phyloP scores from a whole-genome alignment of 176 grass and related monocot species.

The Oryza glumipatula region DNA sequence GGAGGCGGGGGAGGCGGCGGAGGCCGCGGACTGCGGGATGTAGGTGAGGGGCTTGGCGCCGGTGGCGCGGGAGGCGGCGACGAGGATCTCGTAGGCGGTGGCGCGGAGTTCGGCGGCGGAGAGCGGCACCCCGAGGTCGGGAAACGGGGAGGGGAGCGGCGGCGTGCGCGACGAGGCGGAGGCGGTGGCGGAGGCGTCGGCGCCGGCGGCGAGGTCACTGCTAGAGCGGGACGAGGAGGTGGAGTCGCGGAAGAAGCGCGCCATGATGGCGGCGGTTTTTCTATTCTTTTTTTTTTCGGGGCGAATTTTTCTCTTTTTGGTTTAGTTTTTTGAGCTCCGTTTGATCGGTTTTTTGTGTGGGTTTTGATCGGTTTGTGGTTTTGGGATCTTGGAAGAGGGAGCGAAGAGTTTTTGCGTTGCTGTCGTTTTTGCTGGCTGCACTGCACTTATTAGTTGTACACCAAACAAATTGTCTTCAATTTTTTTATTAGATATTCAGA shows the following conservation, averaged over 20 bases:
- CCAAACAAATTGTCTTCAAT: not conserved
- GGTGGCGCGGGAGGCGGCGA: conserved; percentile 71
- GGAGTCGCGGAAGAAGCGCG: conserved; percentile 37
- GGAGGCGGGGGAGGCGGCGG: conserved; percentile 29
- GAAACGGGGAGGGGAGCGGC: conserved; percentile 59
- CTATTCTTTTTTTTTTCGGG: too few species aligned
- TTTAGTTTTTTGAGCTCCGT: not conserved
- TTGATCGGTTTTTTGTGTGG: not conserved
- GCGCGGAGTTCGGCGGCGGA: conserved; percentile 65
- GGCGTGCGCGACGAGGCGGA: not conserved
- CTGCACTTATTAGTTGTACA: not conserved
- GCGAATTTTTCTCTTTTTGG: not conserved
- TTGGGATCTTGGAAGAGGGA: not conserved
- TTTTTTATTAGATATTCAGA: not conserved
- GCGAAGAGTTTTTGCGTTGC: not conserved
- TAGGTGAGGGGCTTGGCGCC: conserved; percentile 69
- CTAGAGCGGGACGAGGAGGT: not conserved
- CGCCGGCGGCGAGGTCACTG: conserved; percentile 1
- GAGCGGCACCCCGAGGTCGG: conserved; percentile 55
- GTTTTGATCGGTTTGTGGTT: not conserved
- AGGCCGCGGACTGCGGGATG: conserved; percentile 55
- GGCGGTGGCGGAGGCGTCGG: not conserved
- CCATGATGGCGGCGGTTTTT: conserved; percentile 29
- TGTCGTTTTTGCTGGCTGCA: not conserved
- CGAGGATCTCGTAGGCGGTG: conserved; percentile 88